Evolutionary conservation across 2,329 filamentous ascomycete species (phyloP).

Genomic region (Aspergillus brunneoviolaceus): DNA sequence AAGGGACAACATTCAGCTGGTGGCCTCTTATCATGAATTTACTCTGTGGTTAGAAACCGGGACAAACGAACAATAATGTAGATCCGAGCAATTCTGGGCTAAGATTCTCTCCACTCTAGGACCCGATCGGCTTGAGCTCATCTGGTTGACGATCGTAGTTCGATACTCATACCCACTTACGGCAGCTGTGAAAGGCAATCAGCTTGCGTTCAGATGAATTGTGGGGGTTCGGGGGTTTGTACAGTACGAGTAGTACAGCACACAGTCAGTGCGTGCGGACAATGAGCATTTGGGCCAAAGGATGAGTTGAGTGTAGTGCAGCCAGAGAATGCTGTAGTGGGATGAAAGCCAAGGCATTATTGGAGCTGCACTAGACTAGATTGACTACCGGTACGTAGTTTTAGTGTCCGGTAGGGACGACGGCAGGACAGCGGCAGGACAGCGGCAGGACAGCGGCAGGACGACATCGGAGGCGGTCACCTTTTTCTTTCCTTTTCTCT

Average conservation of each 20-base stretch:
- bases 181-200: not conserved
- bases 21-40: not conserved
- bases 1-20: not conserved
- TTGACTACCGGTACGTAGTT: no score
- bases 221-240: no score
- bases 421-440: not conserved
- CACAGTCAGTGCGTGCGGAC: no score
- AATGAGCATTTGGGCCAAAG: no score
- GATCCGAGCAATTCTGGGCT: not conserved
- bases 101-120: not conserved
- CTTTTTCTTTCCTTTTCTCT: not conserved
- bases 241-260: no score
- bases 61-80: not conserved
- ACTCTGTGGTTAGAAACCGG: not conserved
- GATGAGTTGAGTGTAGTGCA: no score
- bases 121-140: not conserved
- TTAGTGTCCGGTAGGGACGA: no score
- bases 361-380: no score
- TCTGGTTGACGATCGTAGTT: not conserved
- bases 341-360: no score
- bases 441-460: not conserved
- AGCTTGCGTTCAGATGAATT: not conserved
- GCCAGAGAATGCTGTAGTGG: no score
- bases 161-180: no score
- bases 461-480: not conserved